A percentile compares a stretch with the other conserved stretches of the same genome.
Evolutionary conservation across 2,329 filamentous ascomycete species (phyloP).

Genomic region (Fusarium stilboides): DNA sequence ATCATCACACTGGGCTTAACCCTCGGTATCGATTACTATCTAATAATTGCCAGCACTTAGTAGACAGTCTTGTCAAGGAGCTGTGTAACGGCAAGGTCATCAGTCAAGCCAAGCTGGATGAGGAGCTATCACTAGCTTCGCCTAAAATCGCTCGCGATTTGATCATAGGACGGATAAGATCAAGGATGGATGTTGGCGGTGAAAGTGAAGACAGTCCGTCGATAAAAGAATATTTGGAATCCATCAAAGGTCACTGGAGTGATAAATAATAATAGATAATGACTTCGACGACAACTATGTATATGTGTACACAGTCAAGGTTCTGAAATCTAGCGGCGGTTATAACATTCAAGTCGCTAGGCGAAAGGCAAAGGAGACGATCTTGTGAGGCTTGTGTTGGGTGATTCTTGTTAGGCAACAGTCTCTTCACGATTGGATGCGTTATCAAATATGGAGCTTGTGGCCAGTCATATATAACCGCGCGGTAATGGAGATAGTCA

Average conservation of each 20-base stretch:
- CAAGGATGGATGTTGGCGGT: slow-evolving; percentile 35
- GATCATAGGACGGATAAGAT: slow-evolving; percentile 38
- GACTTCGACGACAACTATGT: neutral
- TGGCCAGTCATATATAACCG: too few species aligned
- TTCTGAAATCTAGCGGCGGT: too few species aligned
- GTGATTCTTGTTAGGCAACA: neutral
- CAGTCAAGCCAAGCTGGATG: slow-evolving; percentile 45
- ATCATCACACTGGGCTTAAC: slow-evolving; percentile 34
- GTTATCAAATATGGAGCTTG: neutral
- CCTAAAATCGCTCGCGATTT: slow-evolving; percentile 48
- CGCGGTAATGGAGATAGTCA: too few species aligned
- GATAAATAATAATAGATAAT: slow-evolving; percentile 2
- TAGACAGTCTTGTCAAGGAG: slow-evolving; percentile 47
- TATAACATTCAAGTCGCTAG: too few species aligned
- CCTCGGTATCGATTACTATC: slow-evolving; percentile 43
- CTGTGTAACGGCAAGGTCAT: slow-evolving; percentile 48
- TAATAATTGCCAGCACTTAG: slow-evolving; percentile 47
- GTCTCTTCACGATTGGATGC: neutral
- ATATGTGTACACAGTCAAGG: too few species aligned
- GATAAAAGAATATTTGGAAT: slow-evolving; percentile 44
- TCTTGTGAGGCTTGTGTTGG: neutral
- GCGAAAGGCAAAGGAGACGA: neutral
- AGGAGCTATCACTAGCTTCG: slow-evolving; percentile 38
- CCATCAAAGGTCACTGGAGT: slow-evolving; percentile 30
- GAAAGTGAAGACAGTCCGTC: slow-evolving; percentile 44